Evolutionary conservation across 2,329 filamentous ascomycete species (phyloP).

Genomic region (Raffaelea ambrosiae): DNA sequence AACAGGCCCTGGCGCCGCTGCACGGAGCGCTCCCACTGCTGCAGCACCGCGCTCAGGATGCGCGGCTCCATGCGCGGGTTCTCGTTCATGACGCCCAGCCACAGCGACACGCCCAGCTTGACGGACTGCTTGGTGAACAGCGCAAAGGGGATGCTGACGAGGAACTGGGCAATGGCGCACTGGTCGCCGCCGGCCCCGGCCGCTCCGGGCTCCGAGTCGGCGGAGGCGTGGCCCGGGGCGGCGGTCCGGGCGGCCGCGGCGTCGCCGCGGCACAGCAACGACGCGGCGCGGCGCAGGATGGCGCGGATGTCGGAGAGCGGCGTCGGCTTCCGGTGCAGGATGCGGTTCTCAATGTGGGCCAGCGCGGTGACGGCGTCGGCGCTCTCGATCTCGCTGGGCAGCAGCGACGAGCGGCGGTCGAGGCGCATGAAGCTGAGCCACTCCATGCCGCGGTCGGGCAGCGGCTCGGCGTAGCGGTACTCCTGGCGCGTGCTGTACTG

Average conservation of each 20-base stretch:
- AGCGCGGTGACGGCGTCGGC: constrained; percentile 57
- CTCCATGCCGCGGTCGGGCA: constrained; percentile 60
- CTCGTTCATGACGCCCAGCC: constrained; percentile 95
- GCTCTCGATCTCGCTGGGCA: constrained; percentile 44
- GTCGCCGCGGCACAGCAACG: constrained; percentile 65
- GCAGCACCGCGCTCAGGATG: constrained; percentile 76
- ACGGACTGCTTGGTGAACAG: constrained; percentile 94
- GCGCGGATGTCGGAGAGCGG: constrained; percentile 69
- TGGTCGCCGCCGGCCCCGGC: constrained; percentile 29
- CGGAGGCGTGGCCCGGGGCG: too few relatives aligned
- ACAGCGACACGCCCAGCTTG: constrained; percentile 88
- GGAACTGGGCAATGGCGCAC: constrained; percentile 70
- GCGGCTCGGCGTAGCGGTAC: constrained; percentile 77
- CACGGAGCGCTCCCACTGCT: constrained; percentile 84
- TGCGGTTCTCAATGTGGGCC: constrained; percentile 62
- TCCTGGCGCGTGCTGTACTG: constrained; percentile 97
- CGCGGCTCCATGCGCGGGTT: constrained; percentile 82
- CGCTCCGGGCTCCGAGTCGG: too few relatives aligned
- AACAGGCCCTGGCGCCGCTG: constrained; percentile 75
- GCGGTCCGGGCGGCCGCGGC: background rate
- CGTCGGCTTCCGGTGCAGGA: constrained; percentile 60
- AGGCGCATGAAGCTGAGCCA: constrained; percentile 53
- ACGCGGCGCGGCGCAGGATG: constrained; percentile 74
- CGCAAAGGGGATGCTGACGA: constrained; percentile 87
- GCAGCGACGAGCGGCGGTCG: constrained; percentile 42